Evolutionary conservation across 1,284 basidiomycete species (phyloP).

Genomic region (Ganoderma lucidum): DNA sequence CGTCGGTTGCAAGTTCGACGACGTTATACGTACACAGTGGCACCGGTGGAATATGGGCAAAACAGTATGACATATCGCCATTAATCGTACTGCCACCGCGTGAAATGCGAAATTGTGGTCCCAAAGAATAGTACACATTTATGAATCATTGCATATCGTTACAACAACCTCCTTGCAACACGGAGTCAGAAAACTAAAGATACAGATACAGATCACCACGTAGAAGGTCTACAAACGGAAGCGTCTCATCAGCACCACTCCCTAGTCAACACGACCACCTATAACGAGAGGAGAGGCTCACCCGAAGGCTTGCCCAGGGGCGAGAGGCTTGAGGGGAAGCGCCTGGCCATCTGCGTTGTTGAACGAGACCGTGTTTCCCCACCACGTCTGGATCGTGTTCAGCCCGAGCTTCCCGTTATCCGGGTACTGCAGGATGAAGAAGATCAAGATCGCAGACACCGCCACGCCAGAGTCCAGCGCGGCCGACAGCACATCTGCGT

Average conservation of each 20-base stretch:
- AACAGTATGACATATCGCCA: not conserved
- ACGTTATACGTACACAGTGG: too few species aligned
- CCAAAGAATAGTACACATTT: too few species aligned
- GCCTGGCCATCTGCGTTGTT: conserved; percentile 52
- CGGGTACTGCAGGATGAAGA: conserved; percentile 76
- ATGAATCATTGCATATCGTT: not conserved
- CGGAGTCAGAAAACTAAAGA: not conserved
- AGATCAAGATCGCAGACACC: conserved; percentile 63
- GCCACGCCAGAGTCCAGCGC: conserved; percentile 71
- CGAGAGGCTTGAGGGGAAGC: conserved; percentile 41
- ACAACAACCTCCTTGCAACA: not conserved
- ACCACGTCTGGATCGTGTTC: conserved; percentile 66
- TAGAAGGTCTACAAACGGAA: not conserved
- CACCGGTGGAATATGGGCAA: not conserved
- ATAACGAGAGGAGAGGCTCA: conserved; percentile 18
- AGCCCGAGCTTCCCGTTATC: conserved; percentile 65
- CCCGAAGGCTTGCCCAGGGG: conserved; percentile 50
- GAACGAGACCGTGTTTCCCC: conserved; percentile 69
- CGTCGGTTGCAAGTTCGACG: too few species aligned
- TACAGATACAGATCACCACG: not conserved
- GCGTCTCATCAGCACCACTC: not conserved
- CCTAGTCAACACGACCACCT: not conserved
- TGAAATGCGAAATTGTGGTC: too few species aligned
- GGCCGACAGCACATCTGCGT: conserved; percentile 60
- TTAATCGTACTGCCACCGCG: not conserved